Evolutionary conservation across 2,329 filamentous ascomycete genomes (phyloP), one percentile per base, ranked within the genome.

Genomic region (Colletotrichum neosansevieriae): DNA sequence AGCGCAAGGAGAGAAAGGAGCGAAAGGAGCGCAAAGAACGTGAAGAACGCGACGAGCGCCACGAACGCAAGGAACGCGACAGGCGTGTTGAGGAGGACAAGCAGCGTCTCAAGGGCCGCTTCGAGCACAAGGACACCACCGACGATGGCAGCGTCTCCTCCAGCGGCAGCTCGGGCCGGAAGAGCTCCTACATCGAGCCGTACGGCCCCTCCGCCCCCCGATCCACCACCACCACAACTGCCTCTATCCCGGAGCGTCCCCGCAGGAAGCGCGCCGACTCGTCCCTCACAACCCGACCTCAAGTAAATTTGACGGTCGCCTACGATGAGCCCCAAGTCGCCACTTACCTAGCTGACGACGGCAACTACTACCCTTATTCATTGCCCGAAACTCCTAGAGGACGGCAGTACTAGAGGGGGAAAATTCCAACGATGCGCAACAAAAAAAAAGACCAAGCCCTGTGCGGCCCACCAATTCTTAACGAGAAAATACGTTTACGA

Each of bases 11-110:
- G 61, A 75, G 13, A 70, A 72, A 73, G 34, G 76, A 78, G 57
- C 78, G 78, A 71, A 78, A 79, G 51, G 78, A 79, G 13, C 75
- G 81, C 59, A 76, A 76, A 29, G 74, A 74, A 59, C 78, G 79
- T 29, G 79, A 81, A 67, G 79, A 79, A 32, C 54, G 38, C 44
- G 69, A 72, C 34, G 36, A 53, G 53, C 66, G 57, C 12, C 71
- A 74, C 64, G 63, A 69, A 15, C 69, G 71, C 38, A 72, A 73
- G 61, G 76, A 76, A 11, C 36, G 36, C 47, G 47, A 51, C 38
- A 63, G 54, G 51, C 64, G 64, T n/a, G 47, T 29, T 64, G 74
- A 75, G 63, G 75, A 73, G 34, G 76, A 78, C 58, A 79, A 78
- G 71, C 77, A 79, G 53, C 79, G 79, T 15, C 75, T 81, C 59